Evolutionary conservation across 805 yeast genomes (phyloP).

Genomic region (Saccharomyces paradoxus): DNA sequence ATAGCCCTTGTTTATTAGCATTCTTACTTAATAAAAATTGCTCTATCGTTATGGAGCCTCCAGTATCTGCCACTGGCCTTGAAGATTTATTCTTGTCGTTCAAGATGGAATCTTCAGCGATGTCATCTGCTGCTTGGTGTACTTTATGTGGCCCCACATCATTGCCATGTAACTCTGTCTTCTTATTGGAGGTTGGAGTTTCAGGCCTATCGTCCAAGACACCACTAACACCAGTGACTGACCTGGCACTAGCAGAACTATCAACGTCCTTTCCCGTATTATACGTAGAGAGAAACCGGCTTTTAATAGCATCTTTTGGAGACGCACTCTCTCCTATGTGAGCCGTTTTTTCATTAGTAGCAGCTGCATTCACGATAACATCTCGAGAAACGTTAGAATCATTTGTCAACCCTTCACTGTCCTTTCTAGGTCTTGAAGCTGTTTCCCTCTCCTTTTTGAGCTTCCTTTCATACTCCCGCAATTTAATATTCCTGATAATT

Average conservation of each 20-base stretch:
- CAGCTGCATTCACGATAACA: not conserved
- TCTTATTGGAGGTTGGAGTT: slow-evolving; percentile 4
- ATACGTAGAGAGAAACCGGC: not conserved
- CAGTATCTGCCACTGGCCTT: slow-evolving; percentile 3
- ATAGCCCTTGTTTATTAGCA: not conserved
- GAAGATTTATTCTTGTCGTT: slow-evolving; percentile 2
- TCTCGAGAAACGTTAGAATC: not conserved
- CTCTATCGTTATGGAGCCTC: not conserved
- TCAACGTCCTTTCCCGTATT: not conserved
- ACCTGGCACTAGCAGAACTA: slow-evolving; percentile 15
- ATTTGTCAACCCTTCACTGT: slow-evolving; percentile 5
- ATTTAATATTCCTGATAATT: slow-evolving; percentile 31
- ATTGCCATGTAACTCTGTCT: not conserved
- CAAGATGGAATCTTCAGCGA: not conserved
- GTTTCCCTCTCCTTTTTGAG: slow-evolving; percentile 30
- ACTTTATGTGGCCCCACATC: not conserved
- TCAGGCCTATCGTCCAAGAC: not conserved
- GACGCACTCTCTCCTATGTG: not conserved
- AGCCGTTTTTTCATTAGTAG: not conserved
- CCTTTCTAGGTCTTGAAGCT: slow-evolving; percentile 10
- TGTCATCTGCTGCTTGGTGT: not conserved
- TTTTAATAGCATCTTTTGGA: not conserved
- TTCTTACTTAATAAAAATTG: not conserved
- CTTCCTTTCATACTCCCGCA: slow-evolving; percentile 29
- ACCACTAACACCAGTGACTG: slow-evolving; percentile 17